Base-by-base conservation (phyloP, 1,284 basidiomycete species). In the Pseudozyma flocculosa region DNA sequence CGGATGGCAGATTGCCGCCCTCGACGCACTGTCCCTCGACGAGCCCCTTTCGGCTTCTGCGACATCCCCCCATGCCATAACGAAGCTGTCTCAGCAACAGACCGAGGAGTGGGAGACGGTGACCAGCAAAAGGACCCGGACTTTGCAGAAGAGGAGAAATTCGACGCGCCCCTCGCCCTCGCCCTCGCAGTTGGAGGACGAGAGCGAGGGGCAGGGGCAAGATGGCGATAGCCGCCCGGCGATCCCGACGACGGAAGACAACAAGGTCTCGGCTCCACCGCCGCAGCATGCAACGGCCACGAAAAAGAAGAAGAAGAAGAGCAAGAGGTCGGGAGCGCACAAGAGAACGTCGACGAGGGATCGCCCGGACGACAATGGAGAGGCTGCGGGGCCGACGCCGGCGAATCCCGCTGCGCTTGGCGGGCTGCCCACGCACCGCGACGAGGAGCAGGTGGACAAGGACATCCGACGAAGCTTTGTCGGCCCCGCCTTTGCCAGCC, bases 391-490 rank as follows among this genome's bases (percentile, higher is more conserved):
- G n/a, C n/a, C n/a, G n/a, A n/a, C n/a, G n/a, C n/a, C n/a, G n/a
- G n/a, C n/a, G n/a, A n/a, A n/a, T n/a, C n/a, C n/a, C 10, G 18
- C 40, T 9, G 3, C 46, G 39, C 39, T 52, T 40, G 32, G 51
- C 38, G 30, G 36, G 10, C 51, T 51, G 3, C 45, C 54, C 0
- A 45, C 57, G 10, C 54, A 55, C 48, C 54, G 57, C 36, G 75
- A 77, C 45, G 56, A 71, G 24, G 57, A 60, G 41, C 75, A 77
- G 38, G 72, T 77, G 3, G 68, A 59, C 18, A 61, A 74, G 24
- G 75, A 77, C 47, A 66, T 75, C 17, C 50, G 62, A n/a, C 69
- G 75, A 32, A 75, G 75, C 51, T 73, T 77, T 45, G 45, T 66
- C 38, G 59, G 61, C n/a, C 54, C 61, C 14, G 64, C 60, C n/a